phyloP scores from a whole-genome alignment of 2,329 filamentous ascomycete genomes.

The Thielaviopsis ethacetica region DNA sequence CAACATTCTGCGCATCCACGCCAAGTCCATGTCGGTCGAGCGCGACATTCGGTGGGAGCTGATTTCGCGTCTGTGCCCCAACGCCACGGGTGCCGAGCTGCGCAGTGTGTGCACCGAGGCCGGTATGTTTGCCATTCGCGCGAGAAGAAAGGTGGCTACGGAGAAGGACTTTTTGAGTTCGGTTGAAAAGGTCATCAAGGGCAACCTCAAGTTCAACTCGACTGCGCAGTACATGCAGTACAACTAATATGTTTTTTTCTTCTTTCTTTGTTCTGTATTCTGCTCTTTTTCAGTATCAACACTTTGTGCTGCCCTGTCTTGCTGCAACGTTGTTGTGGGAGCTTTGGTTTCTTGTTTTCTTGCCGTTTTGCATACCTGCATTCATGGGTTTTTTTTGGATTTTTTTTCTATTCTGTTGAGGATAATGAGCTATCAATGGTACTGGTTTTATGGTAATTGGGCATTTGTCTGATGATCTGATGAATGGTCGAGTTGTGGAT shows the following conservation, averaged over 20 bases:
- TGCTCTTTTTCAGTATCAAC: neutral
- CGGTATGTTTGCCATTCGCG: slow-evolving; percentile 94
- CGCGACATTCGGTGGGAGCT: slow-evolving; percentile 98
- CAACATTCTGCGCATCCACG: slow-evolving; percentile 95
- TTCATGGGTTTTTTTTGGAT: neutral
- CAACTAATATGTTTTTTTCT: slow-evolving; percentile 45
- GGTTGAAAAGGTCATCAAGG: slow-evolving; percentile 99
- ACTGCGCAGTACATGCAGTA: slow-evolving; percentile 98
- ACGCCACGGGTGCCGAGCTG: slow-evolving; percentile 90
- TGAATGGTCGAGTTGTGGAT: too few relatives aligned
- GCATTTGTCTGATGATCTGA: too few relatives aligned
- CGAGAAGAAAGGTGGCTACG: slow-evolving; percentile 87
- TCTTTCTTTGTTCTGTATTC: neutral
- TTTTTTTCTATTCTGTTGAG: too few relatives aligned
- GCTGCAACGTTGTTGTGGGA: too few relatives aligned
- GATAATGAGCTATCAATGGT: too few relatives aligned
- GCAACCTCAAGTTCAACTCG: slow-evolving; percentile 97
- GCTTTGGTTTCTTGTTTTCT: neutral
- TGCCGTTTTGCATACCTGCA: neutral
- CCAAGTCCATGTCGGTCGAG: slow-evolving; percentile 99
- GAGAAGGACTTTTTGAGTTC: slow-evolving; percentile 98
- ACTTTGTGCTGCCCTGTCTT: too few relatives aligned
- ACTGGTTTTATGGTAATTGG: too few relatives aligned
- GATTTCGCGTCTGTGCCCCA: slow-evolving; percentile 91
- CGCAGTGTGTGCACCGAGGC: slow-evolving; percentile 95